Evolutionary conservation across 139 green algal genomes (phyloP).

Genomic region (Volvox reticuliferus): DNA sequence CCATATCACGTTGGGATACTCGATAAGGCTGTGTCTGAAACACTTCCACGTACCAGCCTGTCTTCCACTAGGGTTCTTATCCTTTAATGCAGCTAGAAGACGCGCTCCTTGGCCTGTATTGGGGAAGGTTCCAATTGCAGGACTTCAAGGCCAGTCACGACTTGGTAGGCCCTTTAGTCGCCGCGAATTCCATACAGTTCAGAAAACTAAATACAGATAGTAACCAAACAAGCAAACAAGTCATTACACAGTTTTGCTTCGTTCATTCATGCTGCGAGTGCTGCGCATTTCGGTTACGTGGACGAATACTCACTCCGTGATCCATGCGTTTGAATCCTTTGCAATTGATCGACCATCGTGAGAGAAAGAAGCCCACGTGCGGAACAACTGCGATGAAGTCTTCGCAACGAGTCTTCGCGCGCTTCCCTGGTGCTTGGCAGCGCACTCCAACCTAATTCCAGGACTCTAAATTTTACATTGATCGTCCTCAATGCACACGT

Average conservation of each 20-base stretch:
- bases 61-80: neutral
- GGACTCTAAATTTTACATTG: no score
- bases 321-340: conserved; percentile 1
- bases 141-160: no score
- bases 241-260: neutral
- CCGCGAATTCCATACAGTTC: neutral
- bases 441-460: neutral
- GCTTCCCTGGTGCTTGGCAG: no score
- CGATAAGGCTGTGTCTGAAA: neutral
- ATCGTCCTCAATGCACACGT: no score
- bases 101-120: conserved; percentile 22
- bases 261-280: neutral
- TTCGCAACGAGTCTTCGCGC: no score
- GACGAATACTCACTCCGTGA: neutral
- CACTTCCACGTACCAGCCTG: neutral
- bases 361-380: no score
- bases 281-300: neutral
- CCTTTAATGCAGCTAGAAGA: conserved; percentile 16
- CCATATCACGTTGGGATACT: neutral
- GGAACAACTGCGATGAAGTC: no score
- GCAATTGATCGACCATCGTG: neutral
- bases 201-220: neutral
- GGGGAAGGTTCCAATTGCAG: neutral
- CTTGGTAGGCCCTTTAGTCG: no score
- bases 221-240: neutral